Evolutionary conservation across 192 early-diverging fungal species (phyloP).

Genomic region (Podila epicladia): DNA sequence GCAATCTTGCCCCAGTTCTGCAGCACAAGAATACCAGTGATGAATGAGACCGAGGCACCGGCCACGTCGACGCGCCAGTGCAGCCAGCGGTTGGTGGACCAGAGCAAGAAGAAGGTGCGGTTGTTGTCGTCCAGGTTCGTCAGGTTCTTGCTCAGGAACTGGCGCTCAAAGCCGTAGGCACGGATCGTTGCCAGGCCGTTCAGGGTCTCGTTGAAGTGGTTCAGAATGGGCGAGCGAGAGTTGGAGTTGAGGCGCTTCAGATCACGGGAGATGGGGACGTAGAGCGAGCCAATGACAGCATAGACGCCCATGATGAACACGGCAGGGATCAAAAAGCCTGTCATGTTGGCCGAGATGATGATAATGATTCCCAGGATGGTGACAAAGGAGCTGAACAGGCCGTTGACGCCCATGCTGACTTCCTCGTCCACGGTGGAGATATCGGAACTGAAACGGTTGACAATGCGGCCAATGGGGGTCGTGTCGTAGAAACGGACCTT

Average conservation of each 20-base stretch:
- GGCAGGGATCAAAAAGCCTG: conserved; percentile 74
- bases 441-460: too few species aligned
- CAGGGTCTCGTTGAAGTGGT: conserved; percentile 85
- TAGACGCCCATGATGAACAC: conserved; percentile 66
- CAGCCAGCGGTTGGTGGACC: conserved; percentile 86
- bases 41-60: conserved; percentile 78
- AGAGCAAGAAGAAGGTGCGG: conserved; percentile 86
- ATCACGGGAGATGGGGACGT: conserved; percentile 85
- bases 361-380: conserved; percentile 48
- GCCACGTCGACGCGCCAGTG: conserved; percentile 54
- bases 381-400: too few species aligned
- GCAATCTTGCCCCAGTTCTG: conserved; percentile 63
- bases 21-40: conserved; percentile 71
- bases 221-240: conserved; percentile 78
- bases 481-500: too few species aligned
- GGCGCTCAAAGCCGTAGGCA: conserved; percentile 74
- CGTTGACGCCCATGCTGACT: too few species aligned
- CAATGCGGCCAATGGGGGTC: too few species aligned
- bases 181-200: conserved; percentile 47
- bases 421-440: too few species aligned
- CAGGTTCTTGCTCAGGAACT: conserved; percentile 69
- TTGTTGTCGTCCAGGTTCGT: conserved; percentile 80
- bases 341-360: conserved; percentile 71
- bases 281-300: conserved; percentile 68
- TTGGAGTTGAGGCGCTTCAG: conserved; percentile 90